These are phyloP conservation scores for Ustulina deusta DNA, from an alignment of 2,329 filamentous ascomycete species.

Conservation along the genomic window DNA sequence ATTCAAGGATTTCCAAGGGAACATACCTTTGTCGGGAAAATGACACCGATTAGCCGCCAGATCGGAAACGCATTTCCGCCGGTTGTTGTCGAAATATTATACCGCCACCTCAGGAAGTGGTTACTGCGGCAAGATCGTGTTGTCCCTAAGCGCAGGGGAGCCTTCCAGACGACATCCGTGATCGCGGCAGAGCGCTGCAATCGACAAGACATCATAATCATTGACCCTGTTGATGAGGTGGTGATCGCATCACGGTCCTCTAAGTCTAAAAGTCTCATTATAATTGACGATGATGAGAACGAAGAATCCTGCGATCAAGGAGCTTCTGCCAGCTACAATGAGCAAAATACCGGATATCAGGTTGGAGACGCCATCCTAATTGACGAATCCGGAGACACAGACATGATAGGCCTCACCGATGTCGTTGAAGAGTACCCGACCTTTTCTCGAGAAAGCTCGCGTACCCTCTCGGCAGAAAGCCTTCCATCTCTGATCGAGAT, in stretches of 20 bases:
- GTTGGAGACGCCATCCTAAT: background rate
- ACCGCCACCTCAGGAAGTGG: conserved; percentile 58
- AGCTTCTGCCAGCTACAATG: background rate
- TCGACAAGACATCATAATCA: background rate
- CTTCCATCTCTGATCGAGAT: conserved; percentile 27
- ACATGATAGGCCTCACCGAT: conserved; percentile 12
- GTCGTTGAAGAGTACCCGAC: background rate
- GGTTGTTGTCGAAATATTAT: conserved; percentile 61
- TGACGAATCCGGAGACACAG: conserved; percentile 15
- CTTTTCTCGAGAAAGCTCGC: conserved; percentile 33
- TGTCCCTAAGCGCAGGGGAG: background rate
- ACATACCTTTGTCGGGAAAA: conserved; percentile 64
- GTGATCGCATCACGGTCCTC: background rate
- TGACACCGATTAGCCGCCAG: conserved; percentile 64
- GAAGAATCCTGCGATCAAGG: conserved; percentile 1
- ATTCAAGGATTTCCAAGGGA: conserved; percentile 74
- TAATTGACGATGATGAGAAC: conserved; percentile 14
- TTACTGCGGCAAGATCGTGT: conserved; percentile 44
- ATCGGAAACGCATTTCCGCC: conserved; percentile 84
- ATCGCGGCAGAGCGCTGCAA: background rate
- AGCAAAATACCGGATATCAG: background rate
- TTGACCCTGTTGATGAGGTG: conserved; percentile 7
- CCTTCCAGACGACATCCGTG: background rate
- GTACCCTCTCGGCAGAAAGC: conserved; percentile 32
- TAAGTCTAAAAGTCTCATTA: background rate